A percentile compares a stretch with the other conserved stretches of the same genome.
These are phyloP conservation scores for Quercus phellos DNA, from an alignment of 331 rosid genomes.

Conservation along the genomic window DNA sequence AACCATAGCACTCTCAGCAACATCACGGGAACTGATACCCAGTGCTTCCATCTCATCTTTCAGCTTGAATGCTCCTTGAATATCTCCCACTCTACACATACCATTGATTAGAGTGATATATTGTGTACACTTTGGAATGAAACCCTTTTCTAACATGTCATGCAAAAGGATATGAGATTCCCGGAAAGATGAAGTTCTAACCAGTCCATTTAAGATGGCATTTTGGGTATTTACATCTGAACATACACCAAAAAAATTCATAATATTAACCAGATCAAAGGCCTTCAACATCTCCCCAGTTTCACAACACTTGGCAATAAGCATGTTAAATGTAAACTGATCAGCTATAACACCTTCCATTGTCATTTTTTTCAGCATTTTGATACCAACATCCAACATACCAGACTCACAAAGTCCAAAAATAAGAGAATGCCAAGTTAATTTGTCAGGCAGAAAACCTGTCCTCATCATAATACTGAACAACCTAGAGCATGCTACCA, in stretches of 20 bases:
- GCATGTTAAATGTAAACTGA: conserved; percentile 49
- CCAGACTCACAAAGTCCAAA: conserved; percentile 51
- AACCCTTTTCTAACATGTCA: conserved; percentile 56
- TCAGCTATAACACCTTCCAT: conserved; percentile 46
- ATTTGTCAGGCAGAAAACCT: conserved; percentile 46
- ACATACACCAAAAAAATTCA: conserved; percentile 40
- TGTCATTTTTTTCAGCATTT: conserved; percentile 47
- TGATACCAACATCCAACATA: conserved; percentile 55
- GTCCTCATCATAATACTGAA: conserved; percentile 35
- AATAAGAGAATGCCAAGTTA: conserved; percentile 65
- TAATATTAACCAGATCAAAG: conserved; percentile 40
- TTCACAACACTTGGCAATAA: conserved; percentile 55
- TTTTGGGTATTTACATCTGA: conserved; percentile 42
- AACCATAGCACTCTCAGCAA: conserved; percentile 66
- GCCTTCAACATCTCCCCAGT: conserved; percentile 42
- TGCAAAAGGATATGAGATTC: conserved; percentile 44
- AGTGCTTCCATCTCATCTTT: conserved; percentile 53
- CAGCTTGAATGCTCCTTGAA: conserved; percentile 52
- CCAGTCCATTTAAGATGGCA: conserved; percentile 48
- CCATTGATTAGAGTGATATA: conserved; percentile 56
- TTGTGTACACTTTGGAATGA: conserved; percentile 46
- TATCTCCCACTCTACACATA: conserved; percentile 69
- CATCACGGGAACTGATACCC: conserved; percentile 42
- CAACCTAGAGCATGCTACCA: conserved; percentile 38
- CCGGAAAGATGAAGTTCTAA: conserved; percentile 40